Evolutionary conservation across 805 yeast species (phyloP), one percentile per base, ranked within the genome.

Genomic region (Yarrowia sp.): DNA sequence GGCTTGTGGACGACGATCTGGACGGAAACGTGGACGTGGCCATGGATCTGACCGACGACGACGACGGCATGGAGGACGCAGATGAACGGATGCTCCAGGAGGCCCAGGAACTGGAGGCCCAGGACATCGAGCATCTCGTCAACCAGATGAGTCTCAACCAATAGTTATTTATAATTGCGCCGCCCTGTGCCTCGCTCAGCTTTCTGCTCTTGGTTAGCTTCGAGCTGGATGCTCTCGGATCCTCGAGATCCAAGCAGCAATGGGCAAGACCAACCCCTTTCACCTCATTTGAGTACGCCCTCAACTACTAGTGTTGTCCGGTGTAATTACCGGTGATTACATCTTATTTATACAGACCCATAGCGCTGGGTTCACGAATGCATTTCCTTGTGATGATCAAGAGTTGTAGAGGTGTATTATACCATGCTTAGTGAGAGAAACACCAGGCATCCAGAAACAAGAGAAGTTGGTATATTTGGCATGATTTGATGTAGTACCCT

Each of bases 121-220:
- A 13, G 19, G 58, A 51, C 42, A 35, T 51, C n/a, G 58, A 51
- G 24, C 10, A 24, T 35, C 58, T 51, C 24, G 41, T 51, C 42
- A 24, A 33, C 36, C 58, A 51, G 58, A 51, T 51, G 58, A 25
- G 24, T 24, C 58, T 51, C 42, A 29, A 47, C 29, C 55, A 47
- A 4, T 25, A 47, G 38, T 21, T 29, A 19, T 47, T 47, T 47
- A 13, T 19, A 19, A 19, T 19, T 22, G 3, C 16, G 8, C 2
- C 38, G 61, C 61, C 61, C 61, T 55, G 61, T 55, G 61, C 61
- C 61, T 55, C 61, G 61, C 61, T 55, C 61, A 55, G 61, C 38
- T 55, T 38, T 29, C 47, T 55, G 12, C 47, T 55, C 46, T 55
- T 27, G 61, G 46, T 38, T 27, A 31, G 38, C 61, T 55, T 55